Evolutionary conservation across 2,329 filamentous ascomycete genomes (phyloP).

Genomic region (Aspergillus sp.): DNA sequence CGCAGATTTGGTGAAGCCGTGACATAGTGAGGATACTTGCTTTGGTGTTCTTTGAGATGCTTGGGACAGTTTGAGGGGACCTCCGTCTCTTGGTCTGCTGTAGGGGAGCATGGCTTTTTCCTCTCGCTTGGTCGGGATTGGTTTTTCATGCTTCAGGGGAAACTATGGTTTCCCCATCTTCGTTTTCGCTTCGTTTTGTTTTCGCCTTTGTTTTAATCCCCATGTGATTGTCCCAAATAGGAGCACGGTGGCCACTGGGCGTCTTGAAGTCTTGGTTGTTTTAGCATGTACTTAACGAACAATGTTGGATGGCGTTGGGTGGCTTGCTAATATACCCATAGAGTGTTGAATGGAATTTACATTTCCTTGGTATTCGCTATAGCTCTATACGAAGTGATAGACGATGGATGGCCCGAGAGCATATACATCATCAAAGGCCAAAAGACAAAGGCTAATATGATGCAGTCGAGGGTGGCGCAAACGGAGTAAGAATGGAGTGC

Average conservation of each 20-base stretch:
- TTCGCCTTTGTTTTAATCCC: neutral
- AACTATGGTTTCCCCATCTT: constrained; percentile 2
- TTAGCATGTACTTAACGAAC: constrained; percentile 8
- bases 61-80: constrained; percentile 4
- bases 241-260: neutral
- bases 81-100: constrained; percentile 28
- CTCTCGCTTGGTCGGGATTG: constrained; percentile 40
- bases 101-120: constrained; percentile 46
- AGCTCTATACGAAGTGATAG: too few relatives aligned
- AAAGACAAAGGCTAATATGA: too few relatives aligned
- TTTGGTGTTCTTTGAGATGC: too few relatives aligned
- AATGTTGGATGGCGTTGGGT: neutral
- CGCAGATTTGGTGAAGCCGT: too few relatives aligned
- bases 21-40: too few relatives aligned
- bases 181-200: neutral
- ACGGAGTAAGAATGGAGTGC: too few relatives aligned
- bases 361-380: constrained; percentile 1
- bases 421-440: too few relatives aligned
- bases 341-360: constrained; percentile 14
- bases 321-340: constrained; percentile 20
- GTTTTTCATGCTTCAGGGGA: constrained; percentile 40
- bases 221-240: neutral
- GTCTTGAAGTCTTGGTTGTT: constrained; percentile 2
- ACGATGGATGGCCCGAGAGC: too few relatives aligned
- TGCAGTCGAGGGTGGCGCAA: too few relatives aligned